Evolutionary conservation across 2,329 filamentous ascomycete genomes (phyloP).

Genomic region (Acrodontium crateriforme): DNA sequence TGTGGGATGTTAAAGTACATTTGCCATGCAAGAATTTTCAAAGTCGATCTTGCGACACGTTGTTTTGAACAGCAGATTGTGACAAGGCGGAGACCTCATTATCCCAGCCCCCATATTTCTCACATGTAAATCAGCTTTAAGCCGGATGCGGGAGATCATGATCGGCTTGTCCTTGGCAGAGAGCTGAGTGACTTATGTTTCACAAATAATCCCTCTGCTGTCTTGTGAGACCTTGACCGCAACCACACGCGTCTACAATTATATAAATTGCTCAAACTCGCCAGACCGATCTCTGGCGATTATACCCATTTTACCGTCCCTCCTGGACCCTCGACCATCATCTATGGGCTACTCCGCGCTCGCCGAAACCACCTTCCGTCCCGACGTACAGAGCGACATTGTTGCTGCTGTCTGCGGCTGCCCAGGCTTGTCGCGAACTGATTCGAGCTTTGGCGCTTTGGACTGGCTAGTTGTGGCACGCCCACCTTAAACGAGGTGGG

Average conservation of each 20-base stretch:
- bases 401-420: constrained; percentile 22
- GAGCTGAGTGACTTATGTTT: too few species aligned
- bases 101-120: too few species aligned
- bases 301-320: not conserved
- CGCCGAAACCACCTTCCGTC: constrained; percentile 17
- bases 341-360: constrained; percentile 32
- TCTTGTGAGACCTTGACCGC: too few species aligned
- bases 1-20: not conserved
- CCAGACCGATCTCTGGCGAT: too few species aligned
- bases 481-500: constrained; percentile 43
- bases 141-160: too few species aligned
- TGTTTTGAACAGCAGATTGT: not conserved
- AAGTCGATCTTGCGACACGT: not conserved
- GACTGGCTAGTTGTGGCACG: constrained; percentile 35
- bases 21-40: not conserved
- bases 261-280: too few species aligned
- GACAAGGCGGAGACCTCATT: too few species aligned
- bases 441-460: constrained; percentile 35
- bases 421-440: constrained; percentile 23
- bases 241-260: too few species aligned
- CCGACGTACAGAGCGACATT: constrained; percentile 21
- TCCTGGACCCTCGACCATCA: constrained; percentile 9
- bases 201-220: too few species aligned
- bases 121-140: too few species aligned
- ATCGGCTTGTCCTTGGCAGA: too few species aligned